These are phyloP conservation scores for Termitomyces sp. DNA, from an alignment of 768 basidiomycete genomes.

Conservation along the genomic window DNA sequence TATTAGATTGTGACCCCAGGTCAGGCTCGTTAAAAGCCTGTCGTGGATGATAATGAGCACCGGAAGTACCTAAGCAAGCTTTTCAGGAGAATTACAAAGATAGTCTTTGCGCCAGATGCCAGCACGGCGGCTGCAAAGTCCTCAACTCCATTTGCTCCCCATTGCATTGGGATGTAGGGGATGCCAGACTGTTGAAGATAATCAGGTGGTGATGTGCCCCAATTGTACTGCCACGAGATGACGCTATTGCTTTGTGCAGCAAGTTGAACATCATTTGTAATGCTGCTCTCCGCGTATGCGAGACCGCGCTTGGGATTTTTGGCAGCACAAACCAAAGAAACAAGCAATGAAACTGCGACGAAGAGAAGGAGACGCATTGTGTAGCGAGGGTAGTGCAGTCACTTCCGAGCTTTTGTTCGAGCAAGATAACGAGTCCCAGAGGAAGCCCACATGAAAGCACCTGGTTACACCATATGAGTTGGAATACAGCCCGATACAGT, in stretches of 20 bases:
- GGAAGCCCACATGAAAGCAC: neutral
- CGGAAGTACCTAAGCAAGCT: neutral
- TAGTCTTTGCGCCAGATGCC: slow-evolving; percentile 31
- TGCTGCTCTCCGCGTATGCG: slow-evolving; percentile 23
- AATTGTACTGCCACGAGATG: slow-evolving; percentile 36
- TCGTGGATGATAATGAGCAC: neutral
- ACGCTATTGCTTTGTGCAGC: slow-evolving; percentile 23
- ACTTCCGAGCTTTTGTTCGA: slow-evolving; percentile 1
- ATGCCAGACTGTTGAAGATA: slow-evolving; percentile 25
- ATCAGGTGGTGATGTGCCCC: slow-evolving; percentile 31
- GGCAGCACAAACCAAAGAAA: slow-evolving; percentile 8
- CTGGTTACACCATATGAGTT: neutral
- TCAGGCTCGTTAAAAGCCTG: slow-evolving; percentile 36
- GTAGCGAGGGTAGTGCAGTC: neutral
- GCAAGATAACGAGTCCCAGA: neutral
- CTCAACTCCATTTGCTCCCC: slow-evolving; percentile 26
- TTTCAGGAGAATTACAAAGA: slow-evolving; percentile 25
- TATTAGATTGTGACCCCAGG: slow-evolving; percentile 26
- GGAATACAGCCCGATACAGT: neutral
- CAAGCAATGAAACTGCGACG: neutral
- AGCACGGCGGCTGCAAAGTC: slow-evolving; percentile 15
- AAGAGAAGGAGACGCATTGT: slow-evolving; percentile 8
- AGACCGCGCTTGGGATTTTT: slow-evolving; percentile 35
- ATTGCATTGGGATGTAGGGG: slow-evolving; percentile 35
- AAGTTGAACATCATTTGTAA: slow-evolving; percentile 21